A percentile compares a stretch with the other conserved stretches of the same genome.
These are phyloP conservation scores for Pseudocercospora pini-densiflorae DNA, from an alignment of 2,329 filamentous ascomycete genomes.

Conservation along the genomic window DNA sequence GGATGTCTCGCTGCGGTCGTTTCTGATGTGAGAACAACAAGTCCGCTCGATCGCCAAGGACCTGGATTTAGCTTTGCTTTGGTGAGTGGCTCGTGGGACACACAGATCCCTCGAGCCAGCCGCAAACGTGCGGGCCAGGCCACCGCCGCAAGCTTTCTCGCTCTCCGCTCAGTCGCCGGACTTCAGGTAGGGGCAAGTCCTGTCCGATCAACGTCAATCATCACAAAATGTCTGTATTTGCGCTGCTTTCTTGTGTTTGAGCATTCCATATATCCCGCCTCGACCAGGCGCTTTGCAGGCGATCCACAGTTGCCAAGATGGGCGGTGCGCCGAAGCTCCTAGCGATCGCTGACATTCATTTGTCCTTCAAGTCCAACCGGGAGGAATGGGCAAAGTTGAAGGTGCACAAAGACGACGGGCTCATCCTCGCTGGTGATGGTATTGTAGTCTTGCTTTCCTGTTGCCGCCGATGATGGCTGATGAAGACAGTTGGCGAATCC, in stretches of 20 bases:
- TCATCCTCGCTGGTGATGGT: constrained; percentile 52
- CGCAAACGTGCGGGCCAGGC: background rate
- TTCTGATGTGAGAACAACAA: constrained; percentile 1
- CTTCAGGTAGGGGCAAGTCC: background rate
- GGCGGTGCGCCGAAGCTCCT: constrained; percentile 39
- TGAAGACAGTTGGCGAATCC: constrained; percentile 38
- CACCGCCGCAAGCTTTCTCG: constrained; percentile 1
- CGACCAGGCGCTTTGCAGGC: background rate
- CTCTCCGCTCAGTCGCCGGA: background rate
- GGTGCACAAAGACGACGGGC: constrained; percentile 47
- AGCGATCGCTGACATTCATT: constrained; percentile 53
- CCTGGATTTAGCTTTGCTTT: background rate
- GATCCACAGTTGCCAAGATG: constrained; percentile 19
- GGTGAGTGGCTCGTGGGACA: constrained; percentile 5
- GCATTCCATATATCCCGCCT: background rate
- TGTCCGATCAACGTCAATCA: background rate
- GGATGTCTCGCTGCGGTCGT: background rate
- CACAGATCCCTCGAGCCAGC: constrained; percentile 1
- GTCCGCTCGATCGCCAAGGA: background rate
- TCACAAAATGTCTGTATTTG: constrained; percentile 4
- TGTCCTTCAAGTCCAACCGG: constrained; percentile 52
- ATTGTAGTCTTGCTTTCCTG: constrained; percentile 12
- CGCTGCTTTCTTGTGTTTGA: background rate
- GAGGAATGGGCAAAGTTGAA: constrained; percentile 49
- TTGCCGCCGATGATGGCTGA: constrained; percentile 20